Base-by-base conservation (phyloP, 495 filamentous ascomycete genomes). In the Aspergillus homomorphus region DNA sequence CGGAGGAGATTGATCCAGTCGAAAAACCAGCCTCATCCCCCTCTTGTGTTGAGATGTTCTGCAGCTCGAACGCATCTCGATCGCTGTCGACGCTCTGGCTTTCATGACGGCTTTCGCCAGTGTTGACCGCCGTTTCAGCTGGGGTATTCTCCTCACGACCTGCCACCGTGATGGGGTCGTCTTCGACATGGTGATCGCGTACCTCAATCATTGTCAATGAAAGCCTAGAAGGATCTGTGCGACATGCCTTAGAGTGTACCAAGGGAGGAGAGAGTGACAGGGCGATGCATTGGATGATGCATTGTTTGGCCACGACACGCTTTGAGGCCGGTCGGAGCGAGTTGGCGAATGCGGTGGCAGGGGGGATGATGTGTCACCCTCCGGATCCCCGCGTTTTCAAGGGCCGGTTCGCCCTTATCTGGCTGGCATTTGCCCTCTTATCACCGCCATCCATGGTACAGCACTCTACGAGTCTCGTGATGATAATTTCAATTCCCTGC, bases 1-100 rank as follows among this genome's bases (percentile, higher is more conserved):
- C 72, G 0, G 73, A 75, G 0, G 74, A 77, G 9, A 71, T 64
- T n/a, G 69, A 69, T 3, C 48, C 62, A 18, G 59, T 60, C 23
- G 69, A 72, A 42, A 43, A 38, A 7, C 57, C 64, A 21, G 62
- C 43, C 18, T 62, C 61, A 19, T 68, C 53, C 26, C 67, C 67
- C 10, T 61, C 60, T 10, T 63, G 64, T 0, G 69, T 73, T 28
- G 69, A 64, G 4, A 77, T 73, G n/a, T 72, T 62, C 33, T 69
- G 66, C 4, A 77, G 62, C 55, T 77, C 74, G 5, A 74, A 58
- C 1, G 66, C 63, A 46, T 77, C 74, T 8, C 57, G 64, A 2
- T 71, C 57, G 22, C 56, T 51, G 50, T 67, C 66, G 57, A 63
- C 45, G 30, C 69, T 54, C 18, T 61, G 55, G 44, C 30, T 38